Base-by-base conservation (phyloP, 2,329 filamentous ascomycete genomes). In the Alternaria conjuncta region DNA sequence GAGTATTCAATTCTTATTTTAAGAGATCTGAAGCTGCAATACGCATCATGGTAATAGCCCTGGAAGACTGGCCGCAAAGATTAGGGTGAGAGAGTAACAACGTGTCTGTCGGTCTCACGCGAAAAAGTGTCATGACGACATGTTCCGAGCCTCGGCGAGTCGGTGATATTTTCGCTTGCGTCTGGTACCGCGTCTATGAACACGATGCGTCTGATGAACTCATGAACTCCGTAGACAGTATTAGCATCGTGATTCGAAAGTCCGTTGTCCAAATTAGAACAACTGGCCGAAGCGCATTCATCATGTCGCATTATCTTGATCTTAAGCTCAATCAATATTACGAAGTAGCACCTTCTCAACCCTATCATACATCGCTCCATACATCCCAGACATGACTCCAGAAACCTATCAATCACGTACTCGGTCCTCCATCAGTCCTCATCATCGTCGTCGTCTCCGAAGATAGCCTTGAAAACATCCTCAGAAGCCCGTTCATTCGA, bases 381-480 rank as follows among this genome's bases (percentile, higher is more conserved):
- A 18, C 4, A 41, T 41, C 36, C 36, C 9, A 18, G 9, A 41
- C 8, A 41, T 6, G 36, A 3, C 36, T 2, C 32, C 32, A 18
- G n/a, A 41, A 41, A 9, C 36, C 36, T 18, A 15, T 0, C 13
- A 46, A 9, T 46, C 12, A 13, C 11, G 20, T 46, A 15, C 1
- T 9, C 44, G 12, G 20, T 23, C 9, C 13, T 45, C 18, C 25
- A 18, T 63, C 32, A 63, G 21, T 69, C 66, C 6, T 74, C 67
- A 10, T 71, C 69, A 44, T 93, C 91, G 68, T 91, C 90, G 74
- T 92, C 92, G 77, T 94, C 93, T 6, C 94, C 95, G 86, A 98
- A 98, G 28, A 98, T 94, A n/a, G 93, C 92, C 70, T 88, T 92
- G 72, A 97, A 94, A 0, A 97, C 90, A 46, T 92, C 92, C 53